phyloP scores from a whole-genome alignment of 2,329 filamentous ascomycete genomes.

The Pseudocercospora pini-densiflorae region DNA sequence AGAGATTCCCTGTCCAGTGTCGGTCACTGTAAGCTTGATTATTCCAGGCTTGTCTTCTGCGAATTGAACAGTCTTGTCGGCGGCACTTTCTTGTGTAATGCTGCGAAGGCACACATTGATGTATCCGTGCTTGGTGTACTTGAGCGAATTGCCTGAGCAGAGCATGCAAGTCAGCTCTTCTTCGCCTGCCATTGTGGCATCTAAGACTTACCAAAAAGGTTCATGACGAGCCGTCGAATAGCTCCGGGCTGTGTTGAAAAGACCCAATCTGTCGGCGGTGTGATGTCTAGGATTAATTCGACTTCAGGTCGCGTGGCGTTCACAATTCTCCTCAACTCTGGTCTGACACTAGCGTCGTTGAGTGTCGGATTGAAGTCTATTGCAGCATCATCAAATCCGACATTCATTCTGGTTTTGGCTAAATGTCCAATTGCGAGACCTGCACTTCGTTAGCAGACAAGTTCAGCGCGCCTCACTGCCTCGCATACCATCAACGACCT shows the following conservation, averaged over 20 bases:
- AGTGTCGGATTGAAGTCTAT: constrained; percentile 7
- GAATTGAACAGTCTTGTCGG: constrained; percentile 10
- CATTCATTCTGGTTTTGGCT: constrained; percentile 21
- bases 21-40: constrained; percentile 50
- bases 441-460: not conserved
- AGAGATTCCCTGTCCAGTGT: constrained; percentile 70
- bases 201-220: constrained; percentile 53
- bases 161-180: constrained; percentile 50
- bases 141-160: constrained; percentile 52
- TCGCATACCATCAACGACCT: constrained; percentile 26
- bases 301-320: constrained; percentile 27
- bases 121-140: constrained; percentile 49
- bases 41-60: constrained; percentile 20
- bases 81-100: not conserved
- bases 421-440: constrained; percentile 22
- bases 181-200: not conserved
- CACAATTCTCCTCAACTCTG: constrained; percentile 21
- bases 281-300: constrained; percentile 47
- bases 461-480: too few relatives aligned
- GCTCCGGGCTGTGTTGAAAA: constrained; percentile 41
- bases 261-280: constrained; percentile 27
- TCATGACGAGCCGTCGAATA: constrained; percentile 52
- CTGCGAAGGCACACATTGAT: constrained; percentile 40
- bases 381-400: constrained; percentile 23
- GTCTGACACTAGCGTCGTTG: constrained; percentile 2